Conservation (phyloP, 176 grass and related monocot species). For the Oryza coarctata region DNA sequence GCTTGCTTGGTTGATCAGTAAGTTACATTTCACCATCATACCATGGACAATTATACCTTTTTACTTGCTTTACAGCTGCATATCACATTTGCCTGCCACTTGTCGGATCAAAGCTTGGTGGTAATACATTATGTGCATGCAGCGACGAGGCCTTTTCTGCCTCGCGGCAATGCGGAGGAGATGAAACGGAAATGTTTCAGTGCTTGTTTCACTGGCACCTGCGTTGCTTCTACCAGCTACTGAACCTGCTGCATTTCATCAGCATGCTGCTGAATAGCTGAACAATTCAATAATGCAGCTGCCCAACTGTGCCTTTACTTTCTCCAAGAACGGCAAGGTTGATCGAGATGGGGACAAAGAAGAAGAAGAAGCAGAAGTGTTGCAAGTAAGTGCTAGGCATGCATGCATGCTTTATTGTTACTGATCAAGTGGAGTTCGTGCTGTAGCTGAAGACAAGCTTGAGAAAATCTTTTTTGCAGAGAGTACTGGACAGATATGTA, state of each 20-base stretch:
- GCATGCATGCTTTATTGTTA: not conserved
- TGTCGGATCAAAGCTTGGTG: not conserved
- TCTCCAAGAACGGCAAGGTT: not conserved
- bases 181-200: not conserved
- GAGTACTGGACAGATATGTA: not conserved
- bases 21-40: not conserved
- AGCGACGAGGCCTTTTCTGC: not conserved
- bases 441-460: not conserved
- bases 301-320: constrained; percentile 1
- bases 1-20: not conserved
- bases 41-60: not conserved
- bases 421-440: constrained; percentile 11
- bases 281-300: constrained; percentile 27
- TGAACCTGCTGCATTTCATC: not conserved
- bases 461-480: not conserved
- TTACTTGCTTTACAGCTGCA: constrained; percentile 18
- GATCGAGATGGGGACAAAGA: not conserved
- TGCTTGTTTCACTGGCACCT: constrained; percentile 19
- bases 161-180: not conserved
- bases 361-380: not conserved
- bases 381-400: not conserved
- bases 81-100: not conserved
- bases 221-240: not conserved
- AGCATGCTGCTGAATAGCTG: not conserved
- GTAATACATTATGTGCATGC: not conserved